These are phyloP conservation scores for Verbena officinalis DNA, from an alignment of 257 asterid species.

Conservation along the genomic window DNA sequence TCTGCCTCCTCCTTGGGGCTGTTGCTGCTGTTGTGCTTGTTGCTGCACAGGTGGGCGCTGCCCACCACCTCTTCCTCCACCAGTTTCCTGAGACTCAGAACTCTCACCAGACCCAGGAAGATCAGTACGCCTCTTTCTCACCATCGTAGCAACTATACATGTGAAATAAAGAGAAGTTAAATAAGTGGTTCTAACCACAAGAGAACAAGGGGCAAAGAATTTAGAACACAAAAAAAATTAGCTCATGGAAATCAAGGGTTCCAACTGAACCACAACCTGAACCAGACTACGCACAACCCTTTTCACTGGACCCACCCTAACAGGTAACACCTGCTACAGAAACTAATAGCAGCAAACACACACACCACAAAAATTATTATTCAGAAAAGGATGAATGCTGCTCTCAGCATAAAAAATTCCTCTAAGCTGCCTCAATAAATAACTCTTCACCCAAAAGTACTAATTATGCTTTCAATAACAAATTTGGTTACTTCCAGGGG, in stretches of 20 bases:
- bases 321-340: not conserved
- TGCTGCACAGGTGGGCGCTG: slow-evolving; percentile 59
- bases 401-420: not conserved
- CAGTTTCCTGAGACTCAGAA: slow-evolving; percentile 56
- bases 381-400: not conserved
- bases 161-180: not conserved
- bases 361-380: not conserved
- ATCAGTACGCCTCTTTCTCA: slow-evolving; percentile 77
- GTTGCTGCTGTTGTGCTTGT: slow-evolving; percentile 42
- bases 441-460: not conserved
- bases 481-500: not conserved
- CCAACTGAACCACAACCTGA: not conserved
- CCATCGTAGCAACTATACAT: slow-evolving; percentile 59
- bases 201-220: not conserved
- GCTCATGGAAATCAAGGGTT: not conserved
- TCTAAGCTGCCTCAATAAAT: not conserved
- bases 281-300: not conserved
- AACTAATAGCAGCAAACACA: not conserved
- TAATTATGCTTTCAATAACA: not conserved
- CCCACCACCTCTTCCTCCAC: slow-evolving; percentile 54
- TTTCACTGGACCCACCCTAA: not conserved
- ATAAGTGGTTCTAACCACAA: not conserved
- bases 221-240: not conserved
- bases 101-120: slow-evolving; percentile 65
- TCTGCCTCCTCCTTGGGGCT: slow-evolving; percentile 53